These are phyloP conservation scores for Castanospermum australe DNA, from an alignment of 306 rosid species.

Conservation along the genomic window DNA sequence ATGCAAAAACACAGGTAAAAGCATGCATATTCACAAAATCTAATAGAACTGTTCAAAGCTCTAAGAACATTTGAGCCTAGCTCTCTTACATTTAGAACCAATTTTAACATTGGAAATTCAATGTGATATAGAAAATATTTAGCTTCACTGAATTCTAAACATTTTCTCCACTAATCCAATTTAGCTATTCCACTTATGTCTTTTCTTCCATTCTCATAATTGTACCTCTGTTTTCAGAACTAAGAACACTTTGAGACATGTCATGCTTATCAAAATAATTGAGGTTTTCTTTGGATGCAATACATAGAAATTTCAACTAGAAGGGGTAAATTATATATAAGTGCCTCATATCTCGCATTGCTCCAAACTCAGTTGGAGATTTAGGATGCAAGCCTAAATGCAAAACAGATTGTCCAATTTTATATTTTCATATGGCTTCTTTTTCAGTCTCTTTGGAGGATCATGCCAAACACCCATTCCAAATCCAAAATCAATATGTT, in stretches of 20 bases:
- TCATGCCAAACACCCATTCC: not conserved
- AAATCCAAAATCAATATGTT: conserved; percentile 9
- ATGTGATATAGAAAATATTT: not conserved
- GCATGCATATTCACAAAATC: not conserved
- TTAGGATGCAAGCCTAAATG: not conserved
- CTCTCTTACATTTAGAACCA: not conserved
- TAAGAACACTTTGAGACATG: not conserved
- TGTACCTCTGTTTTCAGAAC: not conserved
- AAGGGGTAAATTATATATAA: not conserved
- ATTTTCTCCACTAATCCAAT: not conserved
- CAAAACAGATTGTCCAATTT: not conserved
- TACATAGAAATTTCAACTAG: not conserved
- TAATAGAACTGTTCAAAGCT: not conserved
- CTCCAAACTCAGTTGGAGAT: not conserved
- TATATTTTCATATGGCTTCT: not conserved
- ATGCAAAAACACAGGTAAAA: not conserved
- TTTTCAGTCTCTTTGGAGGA: not conserved
- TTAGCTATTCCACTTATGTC: too few species aligned
- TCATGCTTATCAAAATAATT: not conserved
- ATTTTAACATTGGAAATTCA: not conserved
- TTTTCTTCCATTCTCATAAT: not conserved
- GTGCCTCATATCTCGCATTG: not conserved
- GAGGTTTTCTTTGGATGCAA: not conserved
- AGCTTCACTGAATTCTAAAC: not conserved
- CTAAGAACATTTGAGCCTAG: not conserved